Base-by-base conservation (phyloP, 441 rosid genomes). In the Kokia cookei region DNA sequence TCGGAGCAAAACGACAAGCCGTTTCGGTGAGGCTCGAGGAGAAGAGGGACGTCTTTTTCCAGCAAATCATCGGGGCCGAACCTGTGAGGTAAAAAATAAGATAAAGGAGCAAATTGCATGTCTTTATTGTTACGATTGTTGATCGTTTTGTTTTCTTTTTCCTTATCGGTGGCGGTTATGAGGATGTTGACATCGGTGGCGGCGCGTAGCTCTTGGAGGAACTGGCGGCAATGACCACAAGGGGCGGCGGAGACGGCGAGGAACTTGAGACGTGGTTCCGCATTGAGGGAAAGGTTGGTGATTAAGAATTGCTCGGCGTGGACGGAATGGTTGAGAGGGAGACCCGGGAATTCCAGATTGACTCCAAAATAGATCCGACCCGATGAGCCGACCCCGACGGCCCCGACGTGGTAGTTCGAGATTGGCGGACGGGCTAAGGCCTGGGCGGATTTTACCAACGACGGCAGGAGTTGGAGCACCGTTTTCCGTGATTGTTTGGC, bases 221-320 rank as follows among this genome's bases (percentile, higher is more conserved):
- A 95, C 19, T 95, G 99, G 57, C 99, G 99, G 88, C 98, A 95
- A 88, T 95, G 99, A 70, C 99, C 99, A 42, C 99, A 95, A 0
- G 99, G 98, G 22, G 99, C 93, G 70, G 92, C 74, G 79, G 99
- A 95, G 77, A 95, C 99, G 72, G 94, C 91, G 61, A 95, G 14
- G 80, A 2, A 76, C 8, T 74, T 74, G 73, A 82, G 79, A 0
- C 72, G 71, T 8, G 47, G 73, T 15, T 84, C 87, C 14, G 17
- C 77, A 80, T 81, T 79, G 81, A 83, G 76, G 2, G 76, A 75
- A 72, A 85, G 84, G 24, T 75, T 77, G 45, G 83, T 82, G 72
- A 84, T 73, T 82, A 95, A 97, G 81, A 91, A 93, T 68, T 95
- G 98, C 72, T 95, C 98, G 72, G 99, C 99, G 79, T 82, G 87